Percentiles rank a stretch among this genome's conserved stretches.
phyloP scores from a whole-genome alignment of 768 basidiomycete species.

The Strobilomyces confusus region DNA sequence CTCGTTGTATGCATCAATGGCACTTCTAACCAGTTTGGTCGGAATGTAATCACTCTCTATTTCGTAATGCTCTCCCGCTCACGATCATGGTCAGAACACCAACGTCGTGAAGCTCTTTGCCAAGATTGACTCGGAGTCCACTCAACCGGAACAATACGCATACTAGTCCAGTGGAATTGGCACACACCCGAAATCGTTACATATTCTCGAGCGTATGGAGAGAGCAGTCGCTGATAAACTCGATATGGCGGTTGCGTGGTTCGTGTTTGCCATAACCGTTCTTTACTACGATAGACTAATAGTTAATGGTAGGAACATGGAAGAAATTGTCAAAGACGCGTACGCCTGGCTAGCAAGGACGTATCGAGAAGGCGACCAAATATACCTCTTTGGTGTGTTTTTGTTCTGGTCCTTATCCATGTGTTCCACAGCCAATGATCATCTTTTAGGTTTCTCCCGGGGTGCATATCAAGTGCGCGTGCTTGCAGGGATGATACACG shows the following conservation, averaged over 20 bases:
- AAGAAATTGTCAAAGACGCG: constrained; percentile 29
- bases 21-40: not conserved
- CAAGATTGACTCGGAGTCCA: no score
- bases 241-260: constrained; percentile 39
- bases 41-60: no score
- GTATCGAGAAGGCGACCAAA: constrained; percentile 28
- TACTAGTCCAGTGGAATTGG: constrained; percentile 38
- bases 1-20: not conserved
- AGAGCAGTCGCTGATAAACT: constrained; percentile 21
- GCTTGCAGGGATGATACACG: constrained; percentile 38
- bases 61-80: not conserved
- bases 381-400: not conserved
- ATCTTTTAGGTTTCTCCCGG: constrained; percentile 36
- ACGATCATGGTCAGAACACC: not conserved
- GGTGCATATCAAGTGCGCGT: constrained; percentile 40
- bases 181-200: constrained; percentile 26
- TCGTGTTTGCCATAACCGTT: no score
- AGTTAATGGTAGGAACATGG: constrained; percentile 21
- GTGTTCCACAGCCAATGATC: not conserved
- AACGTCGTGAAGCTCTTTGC: not conserved
- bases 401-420: not conserved
- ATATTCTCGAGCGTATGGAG: constrained; percentile 17
- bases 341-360: constrained; percentile 26
- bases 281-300: no score
- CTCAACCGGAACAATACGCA: not conserved